Conservation (phyloP, 345 rosid genomes). For the Heritiera littoralis region DNA sequence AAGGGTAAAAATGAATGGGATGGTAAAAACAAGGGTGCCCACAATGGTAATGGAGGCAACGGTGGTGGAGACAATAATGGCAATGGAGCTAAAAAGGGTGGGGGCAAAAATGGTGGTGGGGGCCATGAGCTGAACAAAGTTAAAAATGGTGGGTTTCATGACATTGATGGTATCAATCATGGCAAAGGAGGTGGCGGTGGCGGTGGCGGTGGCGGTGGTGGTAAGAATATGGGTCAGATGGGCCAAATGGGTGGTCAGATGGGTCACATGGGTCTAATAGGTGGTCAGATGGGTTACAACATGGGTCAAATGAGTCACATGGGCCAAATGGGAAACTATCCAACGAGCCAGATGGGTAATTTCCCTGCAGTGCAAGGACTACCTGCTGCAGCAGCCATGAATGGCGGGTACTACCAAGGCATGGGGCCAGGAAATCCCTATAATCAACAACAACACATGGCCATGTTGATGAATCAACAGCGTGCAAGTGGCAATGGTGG, state of each 20-base stretch:
- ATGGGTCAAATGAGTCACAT: constrained; percentile 34
- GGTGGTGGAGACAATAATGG: constrained; percentile 44
- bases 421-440: constrained; percentile 59
- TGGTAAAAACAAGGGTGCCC: constrained; percentile 26
- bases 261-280: constrained; percentile 27
- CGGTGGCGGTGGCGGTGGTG: constrained; percentile 25
- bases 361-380: constrained; percentile 76
- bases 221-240: constrained; percentile 34
- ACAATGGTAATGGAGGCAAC: constrained; percentile 38
- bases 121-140: constrained; percentile 37
- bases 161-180: constrained; percentile 42
- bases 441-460: constrained; percentile 59
- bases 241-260: constrained; percentile 35
- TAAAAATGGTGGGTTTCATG: constrained; percentile 45
- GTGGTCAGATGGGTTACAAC: constrained; percentile 35
- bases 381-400: constrained; percentile 47
- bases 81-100: constrained; percentile 59
- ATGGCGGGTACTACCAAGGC: constrained; percentile 44
- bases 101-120: constrained; percentile 50
- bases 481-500: constrained; percentile 57
- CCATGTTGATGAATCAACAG: constrained; percentile 70
- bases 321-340: constrained; percentile 28
- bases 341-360: constrained; percentile 30
- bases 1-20: constrained; percentile 32
- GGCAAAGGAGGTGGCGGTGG: constrained; percentile 34